A percentile compares a stretch with the other conserved stretches of the same genome.
Conservation (phyloP, 208 protist species). For the Balamuthia mandrillaris region DNA sequence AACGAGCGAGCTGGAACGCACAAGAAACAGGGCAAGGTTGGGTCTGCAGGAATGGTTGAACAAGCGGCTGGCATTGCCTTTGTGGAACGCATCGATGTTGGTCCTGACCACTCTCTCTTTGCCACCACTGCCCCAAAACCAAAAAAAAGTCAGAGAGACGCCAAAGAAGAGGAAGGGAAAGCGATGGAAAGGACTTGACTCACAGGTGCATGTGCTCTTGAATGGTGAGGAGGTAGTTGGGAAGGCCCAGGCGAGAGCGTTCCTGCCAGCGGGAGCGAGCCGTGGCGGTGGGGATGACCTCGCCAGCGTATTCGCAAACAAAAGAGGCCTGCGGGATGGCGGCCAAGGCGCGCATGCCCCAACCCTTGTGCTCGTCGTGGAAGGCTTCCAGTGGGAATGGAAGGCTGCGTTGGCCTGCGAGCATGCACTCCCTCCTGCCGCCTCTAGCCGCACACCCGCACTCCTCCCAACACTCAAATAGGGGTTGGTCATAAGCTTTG, state of each 20-base stretch:
- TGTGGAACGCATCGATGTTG: background rate
- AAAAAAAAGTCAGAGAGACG: background rate
- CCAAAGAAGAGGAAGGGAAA: background rate
- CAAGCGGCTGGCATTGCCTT: conserved; percentile 12
- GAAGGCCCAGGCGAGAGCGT: background rate
- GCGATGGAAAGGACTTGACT: background rate
- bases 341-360: background rate
- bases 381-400: background rate
- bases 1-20: background rate
- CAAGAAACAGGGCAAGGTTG: conserved; percentile 10
- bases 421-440: too few relatives aligned
- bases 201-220: background rate
- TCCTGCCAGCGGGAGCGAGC: background rate
- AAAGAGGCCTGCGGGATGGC: background rate
- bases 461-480: background rate
- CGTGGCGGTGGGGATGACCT: conserved; percentile 1
- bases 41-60: conserved; percentile 38
- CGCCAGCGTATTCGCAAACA: conserved; percentile 31
- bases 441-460: background rate
- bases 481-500: background rate
- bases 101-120: background rate
- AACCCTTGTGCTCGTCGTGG: background rate
- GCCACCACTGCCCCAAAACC: background rate
- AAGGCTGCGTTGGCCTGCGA: background rate
- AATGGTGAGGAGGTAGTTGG: conserved; percentile 26